phyloP scores from a whole-genome alignment of 805 yeast genomes.

The Grigorovia jiainica region DNA sequence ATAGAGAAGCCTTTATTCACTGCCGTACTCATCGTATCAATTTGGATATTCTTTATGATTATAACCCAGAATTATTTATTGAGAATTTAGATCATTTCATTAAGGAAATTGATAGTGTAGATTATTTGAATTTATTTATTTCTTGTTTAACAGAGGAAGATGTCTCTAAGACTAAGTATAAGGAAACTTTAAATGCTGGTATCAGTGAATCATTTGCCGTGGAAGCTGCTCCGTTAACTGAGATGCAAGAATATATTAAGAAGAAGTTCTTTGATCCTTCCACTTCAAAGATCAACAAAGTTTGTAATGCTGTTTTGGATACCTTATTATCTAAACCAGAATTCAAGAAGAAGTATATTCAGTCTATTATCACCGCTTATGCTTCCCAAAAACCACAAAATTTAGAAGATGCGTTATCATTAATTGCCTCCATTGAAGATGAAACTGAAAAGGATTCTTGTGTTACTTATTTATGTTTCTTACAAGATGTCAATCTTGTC shows the following conservation, averaged over 20 bases:
- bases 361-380: conserved; percentile 78
- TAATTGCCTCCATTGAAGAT: conserved; percentile 46
- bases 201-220: conserved; percentile 23
- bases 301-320: conserved; percentile 61
- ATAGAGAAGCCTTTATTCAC: conserved; percentile 62
- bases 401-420: conserved; percentile 57
- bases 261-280: conserved; percentile 31
- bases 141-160: conserved; percentile 82
- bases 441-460: conserved; percentile 49
- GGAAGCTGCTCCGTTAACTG: conserved; percentile 26
- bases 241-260: conserved; percentile 35
- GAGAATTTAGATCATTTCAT: conserved; percentile 58
- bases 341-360: conserved; percentile 51
- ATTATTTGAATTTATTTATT: conserved; percentile 75
- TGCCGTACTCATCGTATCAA: conserved; percentile 91
- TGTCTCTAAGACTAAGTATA: conserved; percentile 72
- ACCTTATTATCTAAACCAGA: conserved; percentile 42
- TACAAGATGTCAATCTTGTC: conserved; percentile 78
- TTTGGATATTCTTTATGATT: conserved; percentile 82
- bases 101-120: conserved; percentile 59
- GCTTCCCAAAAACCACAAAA: conserved; percentile 90
- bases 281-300: conserved; percentile 57
- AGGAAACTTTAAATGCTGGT: conserved; percentile 46
- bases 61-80: conserved; percentile 61
- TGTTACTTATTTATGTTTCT: conserved; percentile 77